Conservation (phyloP, 129 eudicot genomes). For the carrot (Daucus carota) region DH1_v3.0 NC_030387.2:11864001-11864500, state of each 20-base stretch:
- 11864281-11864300: slow-evolving; percentile 8
- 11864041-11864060: neutral
- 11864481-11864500: neutral
- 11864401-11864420: neutral
- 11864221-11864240: neutral
- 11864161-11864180: slow-evolving; percentile 8
- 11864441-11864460: neutral
- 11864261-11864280: neutral
- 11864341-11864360: neutral
- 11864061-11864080: neutral
- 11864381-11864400: neutral
- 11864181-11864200: slow-evolving; percentile 7
- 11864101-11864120: neutral
- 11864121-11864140: neutral
- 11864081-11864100: neutral
- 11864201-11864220: slow-evolving; percentile 2
- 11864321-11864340: neutral
- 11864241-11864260: neutral
- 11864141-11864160: slow-evolving; percentile 8
- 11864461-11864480: neutral
- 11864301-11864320: neutral
- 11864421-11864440: neutral
- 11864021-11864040: neutral
- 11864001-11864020: no score
- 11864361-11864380: neutral